Percentiles rank a stretch among this genome's conserved stretches.
These are phyloP conservation scores for Leishmania major DNA, from an alignment of 208 protist genomes.

Conservation along the genomic window DNA sequence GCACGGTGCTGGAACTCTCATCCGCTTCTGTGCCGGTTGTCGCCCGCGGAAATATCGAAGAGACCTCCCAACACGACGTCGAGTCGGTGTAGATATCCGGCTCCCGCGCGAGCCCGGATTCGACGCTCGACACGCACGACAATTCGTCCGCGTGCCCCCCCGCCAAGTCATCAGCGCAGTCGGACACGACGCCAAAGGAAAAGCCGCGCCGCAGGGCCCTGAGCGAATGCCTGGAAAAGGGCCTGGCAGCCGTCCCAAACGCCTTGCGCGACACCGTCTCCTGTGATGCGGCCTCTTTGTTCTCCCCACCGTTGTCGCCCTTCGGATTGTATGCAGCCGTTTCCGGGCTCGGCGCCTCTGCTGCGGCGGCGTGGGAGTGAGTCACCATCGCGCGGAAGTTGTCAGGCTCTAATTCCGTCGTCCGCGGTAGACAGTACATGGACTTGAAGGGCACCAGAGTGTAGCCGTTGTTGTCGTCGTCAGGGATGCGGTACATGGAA, in stretches of 20 bases:
- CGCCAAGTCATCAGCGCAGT: neutral
- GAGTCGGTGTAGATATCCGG: neutral
- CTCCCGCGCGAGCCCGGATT: neutral
- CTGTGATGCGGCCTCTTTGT: neutral
- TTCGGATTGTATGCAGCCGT: neutral
- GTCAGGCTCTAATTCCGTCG: neutral
- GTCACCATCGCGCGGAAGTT: slow-evolving; percentile 1
- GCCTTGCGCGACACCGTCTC: too few species aligned
- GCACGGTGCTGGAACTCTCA: neutral
- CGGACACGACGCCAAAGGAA: neutral
- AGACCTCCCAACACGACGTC: neutral
- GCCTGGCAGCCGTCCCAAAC: too few species aligned
- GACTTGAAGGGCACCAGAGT: neutral
- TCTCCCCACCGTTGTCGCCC: neutral
- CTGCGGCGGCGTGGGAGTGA: neutral
- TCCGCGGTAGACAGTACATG: neutral
- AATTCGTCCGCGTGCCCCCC: neutral
- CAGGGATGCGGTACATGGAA: neutral
- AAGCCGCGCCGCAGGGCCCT: neutral
- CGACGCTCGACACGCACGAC: neutral
- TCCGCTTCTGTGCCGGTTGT: neutral
- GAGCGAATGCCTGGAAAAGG: neutral
- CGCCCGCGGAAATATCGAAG: neutral
- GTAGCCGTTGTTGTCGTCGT: neutral
- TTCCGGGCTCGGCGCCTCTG: neutral